Base-by-base conservation (phyloP, 2,329 filamentous ascomycete genomes). In the Dactylellina leptospora region DNA sequence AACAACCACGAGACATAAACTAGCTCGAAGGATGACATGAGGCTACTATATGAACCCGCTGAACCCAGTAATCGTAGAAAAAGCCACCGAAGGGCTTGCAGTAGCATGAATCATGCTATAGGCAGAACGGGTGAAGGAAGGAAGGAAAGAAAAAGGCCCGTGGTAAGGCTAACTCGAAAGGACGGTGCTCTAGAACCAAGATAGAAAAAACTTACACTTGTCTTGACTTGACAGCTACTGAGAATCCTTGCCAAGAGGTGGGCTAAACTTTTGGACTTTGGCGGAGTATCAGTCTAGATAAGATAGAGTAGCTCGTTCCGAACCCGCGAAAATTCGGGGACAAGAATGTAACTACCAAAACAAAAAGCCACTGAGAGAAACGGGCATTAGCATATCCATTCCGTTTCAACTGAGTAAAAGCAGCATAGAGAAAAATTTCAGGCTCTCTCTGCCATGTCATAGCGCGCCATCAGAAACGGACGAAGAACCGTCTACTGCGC, bases 221-320 rank as follows among this genome's bases (percentile, higher is more conserved):
- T 11, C 28, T 63, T 33, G 40, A 9, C 23, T 28, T 55, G 51
- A 55, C 51, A 55, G 51, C 22, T 66, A 25, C 18, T 27, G 42
- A 45, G 25, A 33, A 28, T 54, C 40, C 36, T 11, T 50, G 66
- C 51, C 58, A 58, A 54, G 48, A 28, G 55, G 59, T 50, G 47
- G 58, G 33, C n/a, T 55, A 6, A 22, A 42, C n/a, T n/a, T 38
- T 33, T 27, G n/a, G n/a, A 27, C 25, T 4, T 11, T 28, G 27
- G 20, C 23, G 36, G n/a, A 25, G 50, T 50, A 59, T 36, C 25
- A 20, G 42, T 25, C 61, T 58, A 66, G 51, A 58, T 55, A 53
- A 58, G 42, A 71, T 58, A 10, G 11, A 45, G 66, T 33, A 71
- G 54, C 28, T 71, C 58, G 38, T 71, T 45, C 66, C 66, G 66